A percentile compares a stretch with the other conserved stretches of the same genome.
These are phyloP conservation scores for Pharnaceum exiguum DNA, from an alignment of 148 eudicot genomes.

Conservation along the genomic window DNA sequence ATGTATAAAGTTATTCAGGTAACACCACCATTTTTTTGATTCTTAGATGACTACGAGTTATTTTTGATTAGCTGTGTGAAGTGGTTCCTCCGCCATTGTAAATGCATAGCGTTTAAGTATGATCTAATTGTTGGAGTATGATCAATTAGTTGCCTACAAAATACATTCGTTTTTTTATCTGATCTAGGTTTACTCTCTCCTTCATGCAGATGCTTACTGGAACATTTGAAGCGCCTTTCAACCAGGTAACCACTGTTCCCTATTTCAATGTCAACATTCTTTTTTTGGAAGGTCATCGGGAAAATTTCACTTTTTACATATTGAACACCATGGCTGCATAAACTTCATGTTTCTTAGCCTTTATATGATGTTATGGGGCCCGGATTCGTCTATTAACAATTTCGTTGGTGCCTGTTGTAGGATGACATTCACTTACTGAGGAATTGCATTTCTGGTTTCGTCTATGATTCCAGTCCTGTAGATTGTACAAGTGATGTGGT, in stretches of 20 bases:
- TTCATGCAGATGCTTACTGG: slow-evolving; percentile 12
- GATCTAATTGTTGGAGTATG: neutral
- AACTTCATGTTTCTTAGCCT: neutral
- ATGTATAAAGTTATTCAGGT: slow-evolving; percentile 73
- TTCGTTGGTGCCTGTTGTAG: neutral
- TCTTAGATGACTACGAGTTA: no score
- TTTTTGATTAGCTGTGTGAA: no score
- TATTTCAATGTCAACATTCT: neutral
- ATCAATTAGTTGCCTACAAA: neutral
- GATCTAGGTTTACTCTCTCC: neutral
- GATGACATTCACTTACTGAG: slow-evolving; percentile 11
- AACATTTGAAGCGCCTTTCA: slow-evolving; percentile 5
- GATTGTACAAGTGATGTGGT: slow-evolving; percentile 52
- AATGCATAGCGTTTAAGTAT: neutral
- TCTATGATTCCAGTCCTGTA: slow-evolving; percentile 22
- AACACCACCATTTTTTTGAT: neutral
- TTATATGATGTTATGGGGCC: neutral
- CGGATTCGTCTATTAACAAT: neutral
- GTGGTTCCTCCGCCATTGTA: no score
- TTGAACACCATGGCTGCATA: no score
- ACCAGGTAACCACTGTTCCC: neutral
- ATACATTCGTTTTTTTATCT: neutral
- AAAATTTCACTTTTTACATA: neutral
- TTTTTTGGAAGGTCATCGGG: neutral
- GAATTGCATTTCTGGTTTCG: slow-evolving; percentile 4